Evolutionary conservation across 179 eudicot genomes (phyloP), one percentile per base, ranked within the genome.

Genomic region (Silene coronaria): DNA sequence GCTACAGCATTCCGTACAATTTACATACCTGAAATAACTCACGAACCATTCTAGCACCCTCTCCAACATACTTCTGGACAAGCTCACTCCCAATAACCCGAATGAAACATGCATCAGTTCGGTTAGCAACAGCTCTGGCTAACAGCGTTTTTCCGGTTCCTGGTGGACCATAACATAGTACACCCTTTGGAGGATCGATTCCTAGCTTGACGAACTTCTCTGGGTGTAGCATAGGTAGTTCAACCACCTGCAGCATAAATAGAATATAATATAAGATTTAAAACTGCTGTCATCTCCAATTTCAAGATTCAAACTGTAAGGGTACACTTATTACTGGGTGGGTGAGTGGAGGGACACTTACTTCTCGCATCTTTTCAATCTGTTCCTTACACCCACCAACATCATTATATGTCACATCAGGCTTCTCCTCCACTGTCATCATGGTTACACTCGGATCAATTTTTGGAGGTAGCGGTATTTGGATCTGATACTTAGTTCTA

Each of bases 321-420:
- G 34, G 34, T 22, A 69, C 72, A 32, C 46, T 23, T 8, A 34
- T 66, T 17, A 19, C 27, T 8, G 70, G 10, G 51, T 19, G 51
- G 51, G 51, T 45, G 51, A 45, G 51, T 45, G 51, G 51, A 45
- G 58, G 38, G 53, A 51, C 12, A 77, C 83, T 58, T 64, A 95
- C 97, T 91, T 95, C 97, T 82, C 99, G 81, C 96, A 95, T 91
- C 85, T 86, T 95, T 74, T 92, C 97, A 77, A 95, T 95, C 81
- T 95, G 97, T 75, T 96, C 99, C 84, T 95, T 95, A 75, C 99
- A 95, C 61, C 99, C 97, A 61, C 99, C 97, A 75, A 95, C 97
- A 80, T 95, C 99, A 81, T 91, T 90, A 74, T 95, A 95, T 19
- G 99, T 92, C 71, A 95, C 97, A 84, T 92, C 99, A 3, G 97